These are phyloP conservation scores for Primulina tabacum DNA, from an alignment of 257 asterid species.

Conservation along the genomic window DNA sequence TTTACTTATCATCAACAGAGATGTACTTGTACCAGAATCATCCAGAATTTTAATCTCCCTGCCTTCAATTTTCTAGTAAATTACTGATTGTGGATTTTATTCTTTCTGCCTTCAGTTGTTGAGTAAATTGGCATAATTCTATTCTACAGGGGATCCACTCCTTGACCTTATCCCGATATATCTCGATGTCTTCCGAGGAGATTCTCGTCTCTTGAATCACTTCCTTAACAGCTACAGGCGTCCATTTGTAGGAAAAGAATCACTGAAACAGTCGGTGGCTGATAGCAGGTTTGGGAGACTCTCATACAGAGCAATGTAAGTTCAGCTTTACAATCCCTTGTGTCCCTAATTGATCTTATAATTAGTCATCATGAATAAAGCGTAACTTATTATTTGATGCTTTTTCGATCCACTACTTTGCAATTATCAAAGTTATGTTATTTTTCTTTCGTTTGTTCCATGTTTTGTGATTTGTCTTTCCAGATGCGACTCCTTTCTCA, in stretches of 20 bases:
- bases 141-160: slow-evolving; percentile 71
- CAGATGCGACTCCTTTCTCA: neutral
- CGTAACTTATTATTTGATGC: neutral
- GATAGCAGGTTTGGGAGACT: slow-evolving; percentile 41
- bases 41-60: slow-evolving; percentile 8
- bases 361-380: neutral
- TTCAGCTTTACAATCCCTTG: slow-evolving; percentile 20
- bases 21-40: neutral
- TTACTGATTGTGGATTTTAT: slow-evolving; percentile 5
- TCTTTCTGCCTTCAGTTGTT: slow-evolving; percentile 1
- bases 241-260: slow-evolving; percentile 48
- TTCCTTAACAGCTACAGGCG: slow-evolving; percentile 73
- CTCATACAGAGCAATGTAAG: slow-evolving; percentile 88
- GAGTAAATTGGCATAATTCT: slow-evolving; percentile 23
- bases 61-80: slow-evolving; percentile 4
- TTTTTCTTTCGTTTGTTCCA: neutral
- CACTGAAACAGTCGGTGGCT: slow-evolving; percentile 26
- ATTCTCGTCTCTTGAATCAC: slow-evolving; percentile 59
- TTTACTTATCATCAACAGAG: neutral
- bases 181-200: slow-evolving; percentile 86
- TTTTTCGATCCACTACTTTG: neutral
- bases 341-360: slow-evolving; percentile 15
- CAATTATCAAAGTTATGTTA: neutral
- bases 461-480: neutral
- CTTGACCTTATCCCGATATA: slow-evolving; percentile 77